Conservation (phyloP, 2,329 filamentous ascomycete genomes). For the Ceratocystis cacaofunesta region DNA sequence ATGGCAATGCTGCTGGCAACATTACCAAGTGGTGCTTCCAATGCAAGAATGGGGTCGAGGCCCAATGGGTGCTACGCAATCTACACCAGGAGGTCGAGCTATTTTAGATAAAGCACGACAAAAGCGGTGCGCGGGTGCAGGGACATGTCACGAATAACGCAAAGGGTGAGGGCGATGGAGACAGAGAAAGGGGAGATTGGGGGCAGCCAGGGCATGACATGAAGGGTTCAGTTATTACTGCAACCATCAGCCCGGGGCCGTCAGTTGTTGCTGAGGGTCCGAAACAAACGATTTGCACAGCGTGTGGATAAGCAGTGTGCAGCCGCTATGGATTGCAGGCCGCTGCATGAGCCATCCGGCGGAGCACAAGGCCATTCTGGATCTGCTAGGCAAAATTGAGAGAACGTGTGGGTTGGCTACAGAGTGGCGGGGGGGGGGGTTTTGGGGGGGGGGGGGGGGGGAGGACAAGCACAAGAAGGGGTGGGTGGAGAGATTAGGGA, state of each 20-base stretch:
- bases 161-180: not conserved
- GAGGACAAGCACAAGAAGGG: not conserved
- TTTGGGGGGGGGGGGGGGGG: too few species aligned
- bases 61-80: slow-evolving; percentile 40
- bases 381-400: too few species aligned
- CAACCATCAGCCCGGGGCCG: not conserved
- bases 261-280: not conserved
- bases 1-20: slow-evolving; percentile 37
- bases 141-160: not conserved
- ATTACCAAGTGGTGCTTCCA: slow-evolving; percentile 52
- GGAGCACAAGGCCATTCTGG: too few species aligned
- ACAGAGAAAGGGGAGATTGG: not conserved
- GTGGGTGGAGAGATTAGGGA: not conserved
- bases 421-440: too few species aligned
- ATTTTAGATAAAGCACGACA: slow-evolving; percentile 12
- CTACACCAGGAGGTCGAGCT: slow-evolving; percentile 39
- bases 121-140: not conserved
- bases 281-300: too few species aligned
- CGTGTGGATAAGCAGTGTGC: too few species aligned
- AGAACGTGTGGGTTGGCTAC: too few species aligned
- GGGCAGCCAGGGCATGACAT: not conserved
- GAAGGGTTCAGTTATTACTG: not conserved
- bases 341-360: too few species aligned
- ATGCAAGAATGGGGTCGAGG: slow-evolving; percentile 38
- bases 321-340: too few species aligned